Base-by-base conservation (phyloP, 1,284 basidiomycete species). In the Trichosporon sp. region DNA sequence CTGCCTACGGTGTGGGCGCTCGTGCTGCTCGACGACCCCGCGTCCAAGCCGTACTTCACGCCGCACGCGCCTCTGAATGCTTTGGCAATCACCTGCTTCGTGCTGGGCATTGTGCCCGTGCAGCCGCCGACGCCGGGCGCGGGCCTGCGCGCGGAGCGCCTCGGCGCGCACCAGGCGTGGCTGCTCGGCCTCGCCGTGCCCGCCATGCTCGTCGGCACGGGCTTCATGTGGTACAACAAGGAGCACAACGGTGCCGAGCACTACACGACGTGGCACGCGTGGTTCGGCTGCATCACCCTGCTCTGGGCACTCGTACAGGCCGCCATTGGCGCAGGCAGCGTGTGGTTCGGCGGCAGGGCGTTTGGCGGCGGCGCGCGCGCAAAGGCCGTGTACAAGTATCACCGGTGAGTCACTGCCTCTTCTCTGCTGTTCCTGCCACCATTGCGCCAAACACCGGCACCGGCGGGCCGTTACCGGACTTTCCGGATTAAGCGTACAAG, bases 151-250 rank as follows among this genome's bases (percentile, higher is more conserved):
- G 62, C 69, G 15, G 63, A 71, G 25, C 72, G 75, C 47, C 77
- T 84, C 74, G 66, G 77, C 62, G 72, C 76, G 8, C 83, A 83
- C 67, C 78, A 80, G 70, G 65, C 63, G 21, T 21, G 80, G 31
- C 71, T 81, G 47, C 70, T 77, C 31, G 74, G 72, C 25, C 62
- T 80, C 21, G 75, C 75, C 11, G 65, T 81, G 8, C 81, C 81
- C 1, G 64, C 74, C 18, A 72, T 83, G 70, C 68, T 73, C 4
- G 8, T 80, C 21, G 82, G 82, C 18, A 75, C 77, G 7, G 65
- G 71, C 12, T 75, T 75, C 15, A 83, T 84, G 80, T 78, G 74
- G 69, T 81, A 74, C 67, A 83, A 83, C 76, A 84, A 84, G 70
- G 67, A 75, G 44, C 29, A 75, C 0, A 77, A 82, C 65, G 66